Percentiles rank a stretch among this genome's conserved stretches.
These are phyloP conservation scores for Phaffomyces antillensis DNA, from an alignment of 805 yeast species.

Conservation along the genomic window DNA sequence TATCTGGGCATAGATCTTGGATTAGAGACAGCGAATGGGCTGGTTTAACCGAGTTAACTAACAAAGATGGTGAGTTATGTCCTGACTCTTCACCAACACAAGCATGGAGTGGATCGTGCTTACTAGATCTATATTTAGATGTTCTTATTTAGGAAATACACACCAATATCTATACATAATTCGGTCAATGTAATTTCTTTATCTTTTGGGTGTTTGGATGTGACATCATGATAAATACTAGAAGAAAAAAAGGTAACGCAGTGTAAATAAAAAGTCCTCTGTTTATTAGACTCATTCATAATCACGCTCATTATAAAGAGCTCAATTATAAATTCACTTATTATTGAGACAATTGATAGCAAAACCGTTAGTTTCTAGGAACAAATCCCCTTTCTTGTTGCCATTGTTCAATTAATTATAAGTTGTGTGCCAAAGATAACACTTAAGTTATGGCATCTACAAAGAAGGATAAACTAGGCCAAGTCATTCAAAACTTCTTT, in stretches of 20 bases:
- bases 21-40: conserved; percentile 80
- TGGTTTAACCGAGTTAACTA: conserved; percentile 87
- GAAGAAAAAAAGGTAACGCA: conserved; percentile 12
- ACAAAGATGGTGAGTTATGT: conserved; percentile 78
- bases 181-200: background rate
- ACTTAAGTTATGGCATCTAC: conserved; percentile 5
- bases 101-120: conserved; percentile 91
- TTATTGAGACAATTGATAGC: too few relatives aligned
- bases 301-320: too few relatives aligned
- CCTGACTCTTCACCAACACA: conserved; percentile 90
- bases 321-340: too few relatives aligned
- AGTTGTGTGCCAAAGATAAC: too few relatives aligned
- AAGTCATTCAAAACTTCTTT: conserved; percentile 45
- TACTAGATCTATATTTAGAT: conserved; percentile 74
- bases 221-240: conserved; percentile 38
- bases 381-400: too few relatives aligned
- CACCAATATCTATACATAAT: conserved; percentile 5
- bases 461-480: conserved; percentile 20
- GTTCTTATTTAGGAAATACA: conserved; percentile 26
- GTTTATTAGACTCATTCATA: too few relatives aligned
- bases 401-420: too few relatives aligned
- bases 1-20: conserved; percentile 64
- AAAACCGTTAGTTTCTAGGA: too few relatives aligned
- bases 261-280: too few relatives aligned
- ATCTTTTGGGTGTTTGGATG: conserved; percentile 31